Base-by-base conservation (phyloP, 2,329 filamentous ascomycete species). In the Kalmusia sp. region DNA sequence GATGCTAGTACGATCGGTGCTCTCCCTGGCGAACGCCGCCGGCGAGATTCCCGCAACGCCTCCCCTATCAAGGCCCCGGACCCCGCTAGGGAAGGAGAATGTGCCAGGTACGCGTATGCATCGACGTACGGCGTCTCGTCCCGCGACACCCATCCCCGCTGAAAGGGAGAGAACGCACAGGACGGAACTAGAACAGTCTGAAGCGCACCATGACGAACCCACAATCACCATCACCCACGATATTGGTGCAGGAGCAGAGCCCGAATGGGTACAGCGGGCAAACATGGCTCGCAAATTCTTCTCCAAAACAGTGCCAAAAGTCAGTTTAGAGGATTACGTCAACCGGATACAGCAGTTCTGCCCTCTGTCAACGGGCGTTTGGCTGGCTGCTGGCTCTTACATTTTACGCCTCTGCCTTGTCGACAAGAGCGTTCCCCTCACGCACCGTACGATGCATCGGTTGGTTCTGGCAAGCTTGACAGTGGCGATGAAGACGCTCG, bases 231-330 rank as follows among this genome's bases (percentile, higher is more conserved):
- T 74, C 34, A 72, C 72, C n/a, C 57, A 65, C 8, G 74, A 80
- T 31, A 70, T 80, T 28, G 74, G 87, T n/a, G 84, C 85, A 39
- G 85, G 91, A 70, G 87, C 86, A 25, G 87, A 92, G 63, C 87
- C 89, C 19, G 79, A 92, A 51, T 86, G 88, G 55, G 77, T 91
- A 28, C 93, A 97, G 71, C 90, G 95, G 69, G 87, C 87, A 57
- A 89, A 92, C 60, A 91, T 98, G 59, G 92, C 91, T 15, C 87
- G 92, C 62, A 95, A 95, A 67, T 99, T 99, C 76, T 96, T 95
- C 79, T 93, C 90, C 59, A 96, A 95, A 72, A 85, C 87, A 45
- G 87, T 92, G 14, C 93, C 95, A 17, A 88, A 90, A 9, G 93
- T 98, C 61, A 83, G 87, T 30, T 82, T 97, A 40, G 85, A 89